Evolutionary conservation across 352 stramenopile species (phyloP).

Genomic region (Globisporangium ultimum): DNA sequence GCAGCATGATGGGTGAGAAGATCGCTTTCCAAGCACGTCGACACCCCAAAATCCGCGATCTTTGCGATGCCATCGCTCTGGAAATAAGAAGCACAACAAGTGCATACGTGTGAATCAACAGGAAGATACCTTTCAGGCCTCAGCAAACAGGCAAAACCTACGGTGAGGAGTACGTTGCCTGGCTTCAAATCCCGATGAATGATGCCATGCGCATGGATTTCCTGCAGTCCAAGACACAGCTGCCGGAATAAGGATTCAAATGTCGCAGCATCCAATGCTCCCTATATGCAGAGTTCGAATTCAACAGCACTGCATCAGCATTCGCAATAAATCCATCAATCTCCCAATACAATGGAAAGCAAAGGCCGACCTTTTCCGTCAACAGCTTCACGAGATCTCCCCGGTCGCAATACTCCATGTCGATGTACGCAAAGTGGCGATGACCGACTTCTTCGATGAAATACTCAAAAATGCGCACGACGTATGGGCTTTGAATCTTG

Average conservation of each 20-base stretch:
- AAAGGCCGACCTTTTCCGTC: slow-evolving; percentile 21
- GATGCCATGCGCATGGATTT: slow-evolving; percentile 65
- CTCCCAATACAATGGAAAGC: background rate
- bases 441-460: slow-evolving; percentile 80
- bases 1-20: slow-evolving; percentile 71
- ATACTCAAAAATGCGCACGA: slow-evolving; percentile 71
- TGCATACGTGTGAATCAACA: no score
- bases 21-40: slow-evolving; percentile 68
- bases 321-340: slow-evolving; percentile 1
- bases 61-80: slow-evolving; percentile 66
- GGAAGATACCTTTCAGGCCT: no score
- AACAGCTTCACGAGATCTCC: slow-evolving; percentile 49
- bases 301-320: background rate
- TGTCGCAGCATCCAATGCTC: slow-evolving; percentile 29
- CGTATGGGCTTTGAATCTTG: slow-evolving; percentile 48
- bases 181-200: slow-evolving; percentile 81
- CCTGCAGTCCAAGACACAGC: slow-evolving; percentile 59
- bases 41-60: slow-evolving; percentile 84
- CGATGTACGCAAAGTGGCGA: slow-evolving; percentile 76
- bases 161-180: slow-evolving; percentile 69
- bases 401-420: slow-evolving; percentile 77
- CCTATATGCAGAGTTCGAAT: slow-evolving; percentile 19
- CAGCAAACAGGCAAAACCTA: slow-evolving; percentile 16
- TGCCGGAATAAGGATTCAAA: slow-evolving; percentile 68
- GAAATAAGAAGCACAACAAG: background rate